Evolutionary conservation across 805 yeast genomes (phyloP), one percentile per base, ranked within the genome.

Genomic region (Candida dajiaensis): DNA sequence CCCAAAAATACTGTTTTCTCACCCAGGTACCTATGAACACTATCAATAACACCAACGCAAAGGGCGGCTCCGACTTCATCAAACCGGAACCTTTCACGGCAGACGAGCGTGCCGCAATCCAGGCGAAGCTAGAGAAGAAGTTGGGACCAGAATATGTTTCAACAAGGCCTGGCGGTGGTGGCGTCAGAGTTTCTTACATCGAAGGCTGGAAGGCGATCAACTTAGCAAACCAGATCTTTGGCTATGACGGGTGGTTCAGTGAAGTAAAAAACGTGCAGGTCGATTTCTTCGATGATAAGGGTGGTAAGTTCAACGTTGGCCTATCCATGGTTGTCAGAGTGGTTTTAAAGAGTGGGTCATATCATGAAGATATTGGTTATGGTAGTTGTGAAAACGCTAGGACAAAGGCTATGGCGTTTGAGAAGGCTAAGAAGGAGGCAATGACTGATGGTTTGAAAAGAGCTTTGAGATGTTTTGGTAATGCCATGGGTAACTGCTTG

Each of bases 121-220:
- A 68, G 42, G 46, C 63, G 1, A 70, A 69, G 47, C 51, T 72
- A 26, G 72, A 70, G 33, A 70, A 69, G 50, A 67, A 77, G 47
- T 57, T 86, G 16, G 94, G 94, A 0, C 92, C 94, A 0, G 94
- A 86, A 57, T 85, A 77, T 55, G 82, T 86, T 20, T 81, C 89
- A 23, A 79, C 78, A 37, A 70, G 95, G 41, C 81, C 89, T 8
- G 90, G 89, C 3, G 88, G 83, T 31, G 89, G 88, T 3, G 82
- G 85, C 13, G 73, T 72, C 40, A 71, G 76, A 45, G 86, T 86
- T 4, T 80, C 85, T 2, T 85, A 86, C 56, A 73, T 86, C 37
- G 94, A 85, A 63, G 95, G 95, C 1, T 85, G 92, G 89, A 83
- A 79, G 59, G 92, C 87, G 2, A 74, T 86, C 35, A 83, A 83